Evolutionary conservation across 257 asterid genomes (phyloP), one percentile per base, ranked within the genome.

Genomic region (Salvia rosmarinus): DNA sequence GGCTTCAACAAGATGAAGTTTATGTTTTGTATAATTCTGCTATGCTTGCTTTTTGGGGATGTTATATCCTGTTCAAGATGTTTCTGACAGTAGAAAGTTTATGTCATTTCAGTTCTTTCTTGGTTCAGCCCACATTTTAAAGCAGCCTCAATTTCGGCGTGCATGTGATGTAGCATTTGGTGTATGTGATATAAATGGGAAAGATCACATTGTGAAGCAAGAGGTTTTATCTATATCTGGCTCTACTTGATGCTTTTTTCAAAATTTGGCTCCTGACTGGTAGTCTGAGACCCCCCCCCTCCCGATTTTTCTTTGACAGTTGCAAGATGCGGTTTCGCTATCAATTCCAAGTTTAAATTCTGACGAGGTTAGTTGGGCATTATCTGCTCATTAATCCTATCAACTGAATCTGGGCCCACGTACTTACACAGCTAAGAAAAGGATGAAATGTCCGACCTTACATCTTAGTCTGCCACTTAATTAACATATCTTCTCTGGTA

Each of bases 81-180:
- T 35, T 42, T 77, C 71, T 78, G 17, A 70, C 69, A 4, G 13
- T 71, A 67, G 28, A 43, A 64, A 49, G 66, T 46, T 64, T 67
- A 9, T 75, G 60, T 78, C 49, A 44, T 80, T 88, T 43, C 95
- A 95, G 99, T 95, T 95, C 84, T 86, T 95, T 89, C 73, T 89
- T 32, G 97, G 95, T 68, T 95, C 99, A 65, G 90, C 94, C 69
- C 85, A 89, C 80, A 64, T 95, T 68, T 76, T 91, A 95, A 95
- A 85, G 86, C 97, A 87, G 81, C 94, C 90, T 39, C 75, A 76
- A 28, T 95, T 90, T 76, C 78, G 59, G 20, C 87, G 72, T 32
- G 90, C 92, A 34, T 87, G 96, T 79, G 99, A 89, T 78, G 67
- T 79, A 57, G 97, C 95, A 55, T 95, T 91, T 79, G 78, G 73